Conservation (phyloP, 768 basidiomycete species). For the Amanita muscaria region DNA sequence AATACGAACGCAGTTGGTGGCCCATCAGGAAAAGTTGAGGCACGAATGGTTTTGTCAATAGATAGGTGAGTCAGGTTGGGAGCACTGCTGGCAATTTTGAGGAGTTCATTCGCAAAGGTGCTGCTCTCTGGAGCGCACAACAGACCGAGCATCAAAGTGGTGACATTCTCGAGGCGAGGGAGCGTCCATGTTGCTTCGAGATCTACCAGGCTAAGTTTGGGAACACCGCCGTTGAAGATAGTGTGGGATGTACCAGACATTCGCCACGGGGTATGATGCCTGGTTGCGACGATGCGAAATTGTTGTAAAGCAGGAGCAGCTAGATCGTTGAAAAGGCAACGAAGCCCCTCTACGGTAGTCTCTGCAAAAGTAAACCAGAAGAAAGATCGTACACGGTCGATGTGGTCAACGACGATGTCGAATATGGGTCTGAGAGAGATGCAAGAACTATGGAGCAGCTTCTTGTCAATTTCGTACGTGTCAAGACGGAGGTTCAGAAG, state of each 20-base stretch:
- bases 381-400: slow-evolving; percentile 6
- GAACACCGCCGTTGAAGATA: slow-evolving; percentile 16
- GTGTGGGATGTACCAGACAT: slow-evolving; percentile 2
- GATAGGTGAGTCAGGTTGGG: slow-evolving; percentile 1
- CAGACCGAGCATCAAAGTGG: slow-evolving; percentile 16
- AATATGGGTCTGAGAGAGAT: not conserved
- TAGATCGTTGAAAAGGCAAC: not conserved
- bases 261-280: not conserved
- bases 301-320: slow-evolving; percentile 2
- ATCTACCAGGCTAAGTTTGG: slow-evolving; percentile 18
- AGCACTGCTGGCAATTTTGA: not conserved
- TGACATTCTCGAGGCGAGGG: slow-evolving; percentile 22
- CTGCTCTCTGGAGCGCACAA: not conserved
- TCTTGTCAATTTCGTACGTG: slow-evolving; percentile 21
- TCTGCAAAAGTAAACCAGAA: slow-evolving; percentile 1
- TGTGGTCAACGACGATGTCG: not conserved
- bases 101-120: not conserved
- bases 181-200: slow-evolving; percentile 4
- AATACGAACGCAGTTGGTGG: not conserved
- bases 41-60: not conserved
- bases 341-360: not conserved
- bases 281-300: not conserved
- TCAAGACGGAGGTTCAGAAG: slow-evolving; percentile 24
- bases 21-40: not conserved
- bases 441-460: not conserved